Base-by-base conservation (phyloP, 345 rosid species). In the Linum usitatissimum region DNA sequence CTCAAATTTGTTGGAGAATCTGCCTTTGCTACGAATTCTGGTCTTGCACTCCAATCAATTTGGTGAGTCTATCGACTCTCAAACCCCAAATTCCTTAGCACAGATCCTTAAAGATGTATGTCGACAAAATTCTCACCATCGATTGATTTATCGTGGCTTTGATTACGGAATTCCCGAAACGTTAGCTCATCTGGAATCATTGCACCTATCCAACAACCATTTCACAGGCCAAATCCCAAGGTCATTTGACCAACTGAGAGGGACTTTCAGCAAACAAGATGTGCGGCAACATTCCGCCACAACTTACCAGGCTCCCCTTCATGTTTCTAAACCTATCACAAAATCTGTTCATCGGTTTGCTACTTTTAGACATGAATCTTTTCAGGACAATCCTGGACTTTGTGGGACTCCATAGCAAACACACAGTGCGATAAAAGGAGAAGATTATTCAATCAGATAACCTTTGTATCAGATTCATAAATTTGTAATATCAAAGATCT, bases 241-340 rank as follows among this genome's bases (percentile, higher is more conserved):
- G 0, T 57, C 62, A 0, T 13, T 77, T 17, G 63, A 17, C 3
- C 30, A 62, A 2, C 28, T 73, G 3, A 12, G 21, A 0, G n/a
- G 80, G 73, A 14, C 66, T 73, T 17, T 73, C 78, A 13, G 20
- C 7, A 0, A 79, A 73, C 65, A 18, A 34, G 19, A 63, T 76
- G 20, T 68, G 38, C 0, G 71, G 76, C 17, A 2, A 31, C 1
- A 71, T 79, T 14, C 76, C 76, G 48, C 49, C 42, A 12, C 30
- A 66, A 36, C 53, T 79, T 2, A 49, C 18, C 0, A 18, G 64
- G 1, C 68, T 76, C 3, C 60, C 42, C 6, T 73, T 59, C 59
- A 74, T 79, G 5, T 56, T 14, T 14, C 42, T 73, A 13, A 59
- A 73, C 59, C 18, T 76, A 30, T 69, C 80, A 1, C 53, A 68